Evolutionary conservation across 164 flowering plant genomes (phyloP), one percentile per base, ranked within the genome.

Genomic region (Brasenia schreberi): DNA sequence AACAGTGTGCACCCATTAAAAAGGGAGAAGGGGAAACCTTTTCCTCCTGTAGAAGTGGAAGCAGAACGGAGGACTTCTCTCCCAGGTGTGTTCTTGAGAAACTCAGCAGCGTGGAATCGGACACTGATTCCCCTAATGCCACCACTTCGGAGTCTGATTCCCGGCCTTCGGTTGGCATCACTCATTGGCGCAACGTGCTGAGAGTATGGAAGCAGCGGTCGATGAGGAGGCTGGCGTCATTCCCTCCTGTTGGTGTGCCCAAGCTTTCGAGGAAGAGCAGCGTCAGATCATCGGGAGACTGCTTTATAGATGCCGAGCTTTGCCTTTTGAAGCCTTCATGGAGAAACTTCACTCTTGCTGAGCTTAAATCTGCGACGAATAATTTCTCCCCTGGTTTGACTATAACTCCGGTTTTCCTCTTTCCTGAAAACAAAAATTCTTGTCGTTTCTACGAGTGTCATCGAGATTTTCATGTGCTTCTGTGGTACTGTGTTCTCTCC

Each of bases 341-440:
- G 87, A 89, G 72, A 79, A 84, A 73, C 67, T 89, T 84, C 71
- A 67, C 80, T 12, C 73, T 83, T 49, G 63, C 79, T 0, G 92
- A 94, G 75, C 89, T 94, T 18, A 83, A 83, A 79, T 9, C 42
- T 19, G 96, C 96, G 5, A 91, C 99, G 45, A 81, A 82, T 69
- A 81, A 82, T 69, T 94, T 94, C 75, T 78, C 79, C 75, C 70
- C 67, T 4, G 96, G 97, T 94, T 18, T 5, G 83, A 60, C n/a
- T 18, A n/a, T 14, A 18, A 18, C 42, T 18, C 61, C 2, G 17
- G 43, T 5, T 16, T 18, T 33, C 56, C 7, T 10, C 49, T 19
- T n/a, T 19, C 33, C 17, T 56, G 60, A 56, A 12, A 56, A 12
- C 14, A n/a, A 12, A 12, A 56, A 12, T 56, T 56, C 60, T 12